phyloP scores from a whole-genome alignment of 331 rosid genomes.

The Pyrus hybrid region DNA sequence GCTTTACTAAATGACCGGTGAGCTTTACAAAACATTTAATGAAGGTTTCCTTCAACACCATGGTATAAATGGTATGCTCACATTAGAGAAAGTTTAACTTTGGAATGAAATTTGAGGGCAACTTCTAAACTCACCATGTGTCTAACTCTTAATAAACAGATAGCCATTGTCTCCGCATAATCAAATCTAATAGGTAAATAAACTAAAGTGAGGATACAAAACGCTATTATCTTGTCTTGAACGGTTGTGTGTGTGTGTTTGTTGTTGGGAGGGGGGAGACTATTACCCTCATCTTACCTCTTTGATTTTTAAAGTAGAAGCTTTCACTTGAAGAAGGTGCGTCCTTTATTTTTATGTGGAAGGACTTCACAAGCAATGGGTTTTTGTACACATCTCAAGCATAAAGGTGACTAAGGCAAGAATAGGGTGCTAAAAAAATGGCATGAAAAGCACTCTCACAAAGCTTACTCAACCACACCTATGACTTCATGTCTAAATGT shows the following conservation, averaged over 20 bases:
- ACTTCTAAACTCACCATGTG: not conserved
- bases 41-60: not conserved
- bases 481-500: not conserved
- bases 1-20: conserved; percentile 7
- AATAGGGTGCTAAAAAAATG: not conserved
- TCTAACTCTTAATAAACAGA: not conserved
- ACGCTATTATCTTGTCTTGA: not conserved
- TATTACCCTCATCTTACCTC: not conserved
- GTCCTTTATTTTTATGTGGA: not conserved
- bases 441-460: not conserved
- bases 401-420: not conserved
- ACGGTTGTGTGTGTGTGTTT: no score
- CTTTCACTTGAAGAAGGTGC: not conserved
- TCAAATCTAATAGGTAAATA: not conserved
- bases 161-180: not conserved
- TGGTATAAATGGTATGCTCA: not conserved
- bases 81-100: not conserved
- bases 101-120: not conserved
- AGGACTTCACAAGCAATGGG: not conserved
- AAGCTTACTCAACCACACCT: not conserved
- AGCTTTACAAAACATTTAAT: not conserved
- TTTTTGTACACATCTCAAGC: not conserved
- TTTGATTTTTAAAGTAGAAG: not conserved
- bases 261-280: no score
- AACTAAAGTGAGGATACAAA: not conserved